Conservation (phyloP, 1,139 yeast genomes). For the Kodamaea suecica region DNA sequence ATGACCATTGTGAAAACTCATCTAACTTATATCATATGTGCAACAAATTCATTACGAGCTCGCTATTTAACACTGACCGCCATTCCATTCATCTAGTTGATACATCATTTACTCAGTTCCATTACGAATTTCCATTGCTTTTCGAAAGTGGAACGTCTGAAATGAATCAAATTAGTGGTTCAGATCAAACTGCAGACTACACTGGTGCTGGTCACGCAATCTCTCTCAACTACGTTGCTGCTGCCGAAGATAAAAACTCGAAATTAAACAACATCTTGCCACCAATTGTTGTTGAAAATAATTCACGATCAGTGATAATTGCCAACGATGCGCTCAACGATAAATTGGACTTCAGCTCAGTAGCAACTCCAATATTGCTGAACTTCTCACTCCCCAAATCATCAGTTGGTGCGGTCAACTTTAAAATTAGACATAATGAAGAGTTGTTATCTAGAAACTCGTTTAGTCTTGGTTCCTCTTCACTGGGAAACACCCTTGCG, state of each 20-base stretch:
- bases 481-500: slow-evolving; percentile 9
- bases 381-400: slow-evolving; percentile 27
- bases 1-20: slow-evolving; percentile 34
- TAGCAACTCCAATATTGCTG: slow-evolving; percentile 30
- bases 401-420: slow-evolving; percentile 18
- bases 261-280: slow-evolving; percentile 9
- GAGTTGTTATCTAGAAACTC: slow-evolving; percentile 26
- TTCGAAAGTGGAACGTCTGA: slow-evolving; percentile 14
- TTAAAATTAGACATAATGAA: slow-evolving; percentile 40
- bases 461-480: slow-evolving; percentile 13
- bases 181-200: slow-evolving; percentile 1
- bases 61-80: slow-evolving; percentile 22
- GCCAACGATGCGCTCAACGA: slow-evolving; percentile 5
- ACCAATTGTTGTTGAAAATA: slow-evolving; percentile 9
- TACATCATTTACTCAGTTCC: slow-evolving; percentile 33
- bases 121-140: slow-evolving; percentile 18
- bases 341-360: slow-evolving; percentile 7
- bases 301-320: slow-evolving; percentile 7
- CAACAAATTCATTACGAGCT: slow-evolving; percentile 42
- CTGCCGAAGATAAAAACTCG: background rate
- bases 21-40: slow-evolving; percentile 45
- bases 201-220: background rate
- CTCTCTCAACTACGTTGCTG: background rate
- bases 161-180: background rate
- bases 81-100: slow-evolving; percentile 31